Base-by-base conservation (phyloP, 768 basidiomycete genomes). In the Strobilomyces echinocephalus region DNA sequence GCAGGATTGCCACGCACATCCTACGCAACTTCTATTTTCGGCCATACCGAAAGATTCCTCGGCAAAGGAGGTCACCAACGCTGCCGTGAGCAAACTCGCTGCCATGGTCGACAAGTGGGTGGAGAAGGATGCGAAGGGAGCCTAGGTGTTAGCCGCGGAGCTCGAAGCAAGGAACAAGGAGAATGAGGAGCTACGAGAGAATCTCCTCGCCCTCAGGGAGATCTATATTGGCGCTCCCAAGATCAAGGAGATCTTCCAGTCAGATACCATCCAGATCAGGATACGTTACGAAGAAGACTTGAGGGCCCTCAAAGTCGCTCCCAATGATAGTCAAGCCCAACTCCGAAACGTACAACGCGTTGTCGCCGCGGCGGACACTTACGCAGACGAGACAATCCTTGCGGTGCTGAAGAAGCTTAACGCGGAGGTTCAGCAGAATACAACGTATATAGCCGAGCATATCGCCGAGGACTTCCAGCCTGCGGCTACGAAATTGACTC, bases 221-320 rank as follows among this genome's bases (percentile, higher is more conserved):
- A 58, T 53, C 14, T 54, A 58, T 18, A 21, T 49, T 12, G 44
- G 45, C 1, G 47, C 58, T 16, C 56, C 53, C 3, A 30, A 40
- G 8, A 47, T 52, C 30, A 46, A 57, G 16, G 47, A 59, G 10
- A 52, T 57, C 8, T 59, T 59, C 51, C 50, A 50, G n/a, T 59
- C 57, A 16, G 35, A 57, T 26, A 53, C 47, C 5, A n/a, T 58
- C 45, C 43, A 59, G 15, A 46, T 50, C 12, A 39, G 21, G 15
- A 38, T 4, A 44, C 55, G 21, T 8, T n/a, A 34, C 8, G 54
- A 58, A 14, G 36, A 52, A 11, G 24, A 58, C 26, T 41, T 42
- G 9, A 24, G 21, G 5, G 18, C 31, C 33, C 11, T 53, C 39
- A 41, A 28, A 16, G 15, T 24, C 31, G 24, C 52, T 15, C 30